Evolutionary conservation across 208 protist genomes (phyloP), one percentile per base, ranked within the genome.

Genomic region (Angomonas ambiguus): DNA sequence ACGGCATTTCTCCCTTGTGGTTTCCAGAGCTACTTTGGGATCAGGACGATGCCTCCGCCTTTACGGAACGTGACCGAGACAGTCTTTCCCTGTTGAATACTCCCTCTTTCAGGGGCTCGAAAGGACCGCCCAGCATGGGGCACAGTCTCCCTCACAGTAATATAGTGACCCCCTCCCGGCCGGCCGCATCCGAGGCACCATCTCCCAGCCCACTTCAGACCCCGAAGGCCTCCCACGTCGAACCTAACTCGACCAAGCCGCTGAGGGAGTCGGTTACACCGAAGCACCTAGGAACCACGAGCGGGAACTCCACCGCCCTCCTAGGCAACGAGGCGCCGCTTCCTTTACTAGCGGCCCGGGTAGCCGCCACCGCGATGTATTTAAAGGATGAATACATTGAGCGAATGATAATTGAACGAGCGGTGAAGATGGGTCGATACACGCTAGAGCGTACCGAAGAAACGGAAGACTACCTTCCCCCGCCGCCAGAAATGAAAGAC

Each of bases 381-480:
- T 35, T 92, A 22, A 95, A 95, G 61, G 89, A 95, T 66, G 89
- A 95, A 51, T 95, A 95, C 66, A 72, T 95, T 61, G 89, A 95
- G 25, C 83, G 86, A 5, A 80, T 95, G 78, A 77, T 92, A 38
- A 48, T 95, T 51, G 74, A 89, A 60, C 72, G 85, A 18, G 67
- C 69, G 10, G 53, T 81, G 45, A 48, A 71, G 45, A 59, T 41
- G 3, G 58, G 48, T 22, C 13, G 35, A n/a, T 69, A 71, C 48
- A 58, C 20, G 10, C 25, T 10, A 18, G 65, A 27, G 6, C 18
- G 34, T 13, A 56, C 18, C 1, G 20, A 34, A 48, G 34, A 62
- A 22, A 16, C 31, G n/a, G 53, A 59, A 28, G 53, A n/a, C 3
- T 28, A 2, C 16, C 6, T 62, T 10, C 8, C 3, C 57, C 31